phyloP scores from a whole-genome alignment of 2,329 filamentous ascomycete genomes.

The Colletotrichum sp. region DNA sequence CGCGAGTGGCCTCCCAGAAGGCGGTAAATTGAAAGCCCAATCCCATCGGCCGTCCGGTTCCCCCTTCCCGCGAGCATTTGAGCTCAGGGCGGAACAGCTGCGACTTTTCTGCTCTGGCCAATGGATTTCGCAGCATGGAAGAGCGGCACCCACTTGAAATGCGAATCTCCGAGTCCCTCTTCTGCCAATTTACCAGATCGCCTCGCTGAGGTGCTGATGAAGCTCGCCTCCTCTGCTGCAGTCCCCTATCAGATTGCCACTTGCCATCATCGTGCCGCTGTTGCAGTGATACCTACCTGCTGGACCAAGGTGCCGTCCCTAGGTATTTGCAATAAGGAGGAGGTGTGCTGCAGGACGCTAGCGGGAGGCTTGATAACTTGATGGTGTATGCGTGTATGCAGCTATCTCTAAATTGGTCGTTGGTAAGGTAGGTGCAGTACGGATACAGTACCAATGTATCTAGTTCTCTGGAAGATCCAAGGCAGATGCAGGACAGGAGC shows the following conservation, averaged over 20 bases:
- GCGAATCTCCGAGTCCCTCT: background rate
- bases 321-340: background rate
- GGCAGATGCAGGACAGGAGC: background rate
- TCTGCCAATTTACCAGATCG: constrained; percentile 8
- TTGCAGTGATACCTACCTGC: background rate
- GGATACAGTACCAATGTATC: background rate
- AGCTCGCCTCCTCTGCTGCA: background rate
- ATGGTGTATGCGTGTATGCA: background rate
- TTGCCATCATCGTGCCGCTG: constrained; percentile 6
- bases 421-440: background rate
- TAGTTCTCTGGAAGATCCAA: constrained; percentile 2
- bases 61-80: background rate
- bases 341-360: background rate
- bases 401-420: background rate
- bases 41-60: background rate
- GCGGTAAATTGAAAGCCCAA: background rate
- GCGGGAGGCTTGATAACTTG: background rate
- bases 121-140: background rate
- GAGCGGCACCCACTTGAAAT: background rate
- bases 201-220: background rate
- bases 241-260: background rate
- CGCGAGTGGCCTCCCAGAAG: background rate
- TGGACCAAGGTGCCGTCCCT: background rate
- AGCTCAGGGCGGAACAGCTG: background rate
- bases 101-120: background rate